phyloP scores from a whole-genome alignment of 352 stramenopile species.

The Globisporangium mamillatum region DNA sequence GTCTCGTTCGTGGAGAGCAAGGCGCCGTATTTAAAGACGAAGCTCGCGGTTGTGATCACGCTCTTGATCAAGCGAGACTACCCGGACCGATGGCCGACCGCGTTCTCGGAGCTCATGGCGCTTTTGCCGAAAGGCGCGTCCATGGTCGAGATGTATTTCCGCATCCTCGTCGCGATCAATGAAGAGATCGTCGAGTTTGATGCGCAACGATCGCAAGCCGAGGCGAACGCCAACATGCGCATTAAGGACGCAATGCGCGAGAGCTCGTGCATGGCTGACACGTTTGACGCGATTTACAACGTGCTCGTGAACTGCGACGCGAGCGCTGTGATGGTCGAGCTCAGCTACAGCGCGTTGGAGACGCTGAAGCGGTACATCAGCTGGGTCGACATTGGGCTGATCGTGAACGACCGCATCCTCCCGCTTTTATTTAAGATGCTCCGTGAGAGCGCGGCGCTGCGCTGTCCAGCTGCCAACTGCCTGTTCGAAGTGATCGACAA shows the following conservation, averaged over 20 bases:
- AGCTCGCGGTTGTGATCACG: slow-evolving; percentile 78
- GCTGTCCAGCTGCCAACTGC: slow-evolving; percentile 74
- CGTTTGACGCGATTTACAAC: slow-evolving; percentile 81
- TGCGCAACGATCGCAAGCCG: slow-evolving; percentile 48
- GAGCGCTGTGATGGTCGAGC: slow-evolving; percentile 61
- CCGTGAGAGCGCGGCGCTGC: slow-evolving; percentile 47
- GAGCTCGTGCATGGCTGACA: slow-evolving; percentile 67
- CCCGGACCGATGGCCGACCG: slow-evolving; percentile 76
- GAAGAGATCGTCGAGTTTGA: slow-evolving; percentile 91
- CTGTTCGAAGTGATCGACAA: slow-evolving; percentile 87
- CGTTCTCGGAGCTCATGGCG: slow-evolving; percentile 82
- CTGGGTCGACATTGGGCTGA: slow-evolving; percentile 82
- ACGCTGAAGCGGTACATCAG: slow-evolving; percentile 84
- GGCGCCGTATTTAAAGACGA: slow-evolving; percentile 83
- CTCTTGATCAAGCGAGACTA: slow-evolving; percentile 89
- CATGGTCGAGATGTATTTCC: slow-evolving; percentile 90
- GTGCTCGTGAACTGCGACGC: slow-evolving; percentile 71
- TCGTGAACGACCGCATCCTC: slow-evolving; percentile 83
- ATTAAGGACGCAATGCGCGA: slow-evolving; percentile 89
- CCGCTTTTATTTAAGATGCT: slow-evolving; percentile 76
- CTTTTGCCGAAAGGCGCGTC: slow-evolving; percentile 67
- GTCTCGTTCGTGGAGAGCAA: slow-evolving; percentile 56
- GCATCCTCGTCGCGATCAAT: slow-evolving; percentile 87
- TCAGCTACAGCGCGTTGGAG: slow-evolving; percentile 70
- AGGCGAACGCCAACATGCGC: slow-evolving; percentile 73